A percentile compares a stretch with the other conserved stretches of the same genome.
Conservation (phyloP, 1,139 yeast genomes). For the Candida sojae region DNA sequence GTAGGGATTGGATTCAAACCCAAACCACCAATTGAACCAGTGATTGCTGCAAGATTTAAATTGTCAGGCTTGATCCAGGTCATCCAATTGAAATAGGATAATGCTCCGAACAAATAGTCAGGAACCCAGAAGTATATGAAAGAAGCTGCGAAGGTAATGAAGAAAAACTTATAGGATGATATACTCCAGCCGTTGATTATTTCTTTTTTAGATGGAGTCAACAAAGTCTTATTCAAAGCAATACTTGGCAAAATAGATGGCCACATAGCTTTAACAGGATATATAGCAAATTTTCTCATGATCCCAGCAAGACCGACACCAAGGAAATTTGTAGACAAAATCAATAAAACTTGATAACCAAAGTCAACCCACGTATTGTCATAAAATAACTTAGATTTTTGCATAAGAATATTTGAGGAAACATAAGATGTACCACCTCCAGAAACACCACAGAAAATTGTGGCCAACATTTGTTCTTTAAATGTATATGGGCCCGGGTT, state of each 20-base stretch:
- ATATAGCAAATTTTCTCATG: conserved; percentile 55
- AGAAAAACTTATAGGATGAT: conserved; percentile 33
- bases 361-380: conserved; percentile 43
- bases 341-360: conserved; percentile 53
- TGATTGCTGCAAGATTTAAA: conserved; percentile 48
- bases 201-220: conserved; percentile 43
- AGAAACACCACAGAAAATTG: conserved; percentile 14
- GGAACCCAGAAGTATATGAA: conserved; percentile 40
- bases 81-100: conserved; percentile 37
- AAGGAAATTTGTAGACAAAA: conserved; percentile 55
- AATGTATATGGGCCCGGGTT: conserved; percentile 32
- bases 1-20: conserved; percentile 60
- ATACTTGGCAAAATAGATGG: conserved; percentile 56
- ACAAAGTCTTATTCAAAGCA: conserved; percentile 58
- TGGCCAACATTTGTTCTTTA: conserved; percentile 31
- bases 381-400: conserved; percentile 38
- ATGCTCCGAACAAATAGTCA: conserved; percentile 31
- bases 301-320: conserved; percentile 70
- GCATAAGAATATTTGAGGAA: conserved; percentile 20
- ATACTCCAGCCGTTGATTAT: conserved; percentile 40
- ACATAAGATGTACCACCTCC: conserved; percentile 30
- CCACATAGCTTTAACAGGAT: conserved; percentile 61
- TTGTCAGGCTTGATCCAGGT: conserved; percentile 38
- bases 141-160: conserved; percentile 21
- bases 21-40: conserved; percentile 56